These are phyloP conservation scores for Ustilago loliicola DNA, from an alignment of 1,284 basidiomycete genomes.

Conservation along the genomic window DNA sequence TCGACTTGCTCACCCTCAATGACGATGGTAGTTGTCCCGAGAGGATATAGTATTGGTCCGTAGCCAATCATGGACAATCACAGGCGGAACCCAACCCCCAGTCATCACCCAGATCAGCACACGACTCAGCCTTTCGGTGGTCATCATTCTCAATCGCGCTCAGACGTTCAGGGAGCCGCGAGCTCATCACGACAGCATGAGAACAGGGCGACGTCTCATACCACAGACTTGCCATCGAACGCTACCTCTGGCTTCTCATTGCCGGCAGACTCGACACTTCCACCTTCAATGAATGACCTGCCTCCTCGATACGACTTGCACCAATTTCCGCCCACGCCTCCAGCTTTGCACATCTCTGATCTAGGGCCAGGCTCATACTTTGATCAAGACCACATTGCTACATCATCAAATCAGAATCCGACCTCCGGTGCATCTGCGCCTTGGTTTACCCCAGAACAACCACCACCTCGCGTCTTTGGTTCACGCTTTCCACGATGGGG, in stretches of 20 bases:
- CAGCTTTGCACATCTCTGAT: conserved; percentile 22
- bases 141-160: not conserved
- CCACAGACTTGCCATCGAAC: not conserved
- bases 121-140: conserved; percentile 5
- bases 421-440: not conserved
- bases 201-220: not conserved
- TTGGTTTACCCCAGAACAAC: not conserved
- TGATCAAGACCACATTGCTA: conserved; percentile 1
- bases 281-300: conserved; percentile 12
- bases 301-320: conserved; percentile 44
- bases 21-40: not conserved
- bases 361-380: conserved; percentile 17
- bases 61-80: conserved; percentile 13
- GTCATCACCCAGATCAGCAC: not conserved
- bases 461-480: conserved; percentile 20
- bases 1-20: not conserved
- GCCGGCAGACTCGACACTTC: not conserved
- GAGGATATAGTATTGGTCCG: not conserved
- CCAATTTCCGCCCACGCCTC: conserved; percentile 51
- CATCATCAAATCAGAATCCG: not conserved
- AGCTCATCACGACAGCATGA: not conserved
- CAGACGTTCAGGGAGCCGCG: not conserved
- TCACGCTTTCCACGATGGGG: conserved; percentile 54
- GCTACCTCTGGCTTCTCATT: not conserved
- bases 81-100: not conserved